Conservation (phyloP, 345 rosid species). For the Diplotaxis tenuifolia region DNA sequence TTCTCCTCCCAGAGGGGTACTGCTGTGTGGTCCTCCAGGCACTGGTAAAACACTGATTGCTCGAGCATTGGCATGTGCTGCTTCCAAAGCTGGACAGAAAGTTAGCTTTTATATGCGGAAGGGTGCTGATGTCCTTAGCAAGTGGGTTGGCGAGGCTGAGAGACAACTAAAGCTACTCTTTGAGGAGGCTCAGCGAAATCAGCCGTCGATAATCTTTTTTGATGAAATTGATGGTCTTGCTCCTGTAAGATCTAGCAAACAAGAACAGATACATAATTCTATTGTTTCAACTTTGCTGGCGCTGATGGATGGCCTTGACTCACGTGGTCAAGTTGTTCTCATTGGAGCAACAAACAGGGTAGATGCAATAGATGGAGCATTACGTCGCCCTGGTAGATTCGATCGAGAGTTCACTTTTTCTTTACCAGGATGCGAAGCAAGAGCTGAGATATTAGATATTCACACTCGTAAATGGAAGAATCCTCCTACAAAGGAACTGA, state of each 20-base stretch:
- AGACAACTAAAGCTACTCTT: constrained; percentile 95
- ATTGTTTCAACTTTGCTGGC: constrained; percentile 98
- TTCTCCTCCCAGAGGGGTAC: constrained; percentile 95
- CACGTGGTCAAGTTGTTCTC: constrained; percentile 99
- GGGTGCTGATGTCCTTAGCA: constrained; percentile 99
- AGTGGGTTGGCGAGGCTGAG: constrained; percentile 99
- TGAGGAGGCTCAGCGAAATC: constrained; percentile 98
- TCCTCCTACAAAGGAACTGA: constrained; percentile 84
- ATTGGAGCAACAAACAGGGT: constrained; percentile 99
- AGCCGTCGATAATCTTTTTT: constrained; percentile 96
- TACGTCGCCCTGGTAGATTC: constrained; percentile 98
- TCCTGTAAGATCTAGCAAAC: constrained; percentile 98
- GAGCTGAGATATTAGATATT: constrained; percentile 91
- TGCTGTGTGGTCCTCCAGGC: constrained; percentile 99
- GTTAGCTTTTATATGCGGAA: constrained; percentile 99
- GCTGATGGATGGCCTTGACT: constrained; percentile 99
- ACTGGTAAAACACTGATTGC: constrained; percentile 99
- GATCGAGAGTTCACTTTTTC: constrained; percentile 98
- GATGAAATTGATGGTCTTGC: constrained; percentile 99
- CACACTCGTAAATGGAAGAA: constrained; percentile 98
- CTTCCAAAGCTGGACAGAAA: constrained; percentile 99
- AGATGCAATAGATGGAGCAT: constrained; percentile 99
- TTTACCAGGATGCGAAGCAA: constrained; percentile 96
- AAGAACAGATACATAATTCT: constrained; percentile 99
- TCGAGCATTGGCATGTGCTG: constrained; percentile 99